A percentile compares a stretch with the other conserved stretches of the same genome.
Conservation (phyloP, 2,329 filamentous ascomycete genomes). For the Monosporascus sp. region DNA sequence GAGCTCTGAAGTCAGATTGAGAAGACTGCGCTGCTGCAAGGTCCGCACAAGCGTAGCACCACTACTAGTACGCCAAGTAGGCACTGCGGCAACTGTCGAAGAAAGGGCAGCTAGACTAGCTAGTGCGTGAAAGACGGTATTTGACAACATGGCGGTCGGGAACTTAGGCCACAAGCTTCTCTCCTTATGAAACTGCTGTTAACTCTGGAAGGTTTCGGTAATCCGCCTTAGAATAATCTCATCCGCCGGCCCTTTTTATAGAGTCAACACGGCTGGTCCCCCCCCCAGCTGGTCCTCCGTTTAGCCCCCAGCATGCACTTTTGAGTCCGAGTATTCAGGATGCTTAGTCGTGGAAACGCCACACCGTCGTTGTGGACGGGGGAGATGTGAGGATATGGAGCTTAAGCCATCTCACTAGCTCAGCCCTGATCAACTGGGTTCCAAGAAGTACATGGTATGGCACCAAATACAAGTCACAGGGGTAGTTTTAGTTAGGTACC, state of each 20-base stretch:
- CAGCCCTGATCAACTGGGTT: neutral
- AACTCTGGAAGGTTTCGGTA: neutral
- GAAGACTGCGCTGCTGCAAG: constrained; percentile 1
- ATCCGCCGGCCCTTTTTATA: no score
- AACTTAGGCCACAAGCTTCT: neutral
- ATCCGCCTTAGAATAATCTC: no score
- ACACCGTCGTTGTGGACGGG: neutral
- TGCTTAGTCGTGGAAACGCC: neutral
- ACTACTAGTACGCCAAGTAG: constrained; percentile 6
- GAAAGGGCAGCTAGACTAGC: constrained; percentile 2
- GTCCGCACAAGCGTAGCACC: constrained; percentile 6
- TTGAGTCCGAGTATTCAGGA: neutral
- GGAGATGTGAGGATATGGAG: neutral
- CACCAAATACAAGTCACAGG: neutral
- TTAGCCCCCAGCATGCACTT: no score
- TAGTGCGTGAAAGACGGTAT: neutral
- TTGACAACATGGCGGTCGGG: constrained; percentile 2
- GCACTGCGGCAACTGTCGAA: constrained; percentile 5
- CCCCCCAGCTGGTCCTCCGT: no score
- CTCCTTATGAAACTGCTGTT: neutral
- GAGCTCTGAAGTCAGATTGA: constrained; percentile 4
- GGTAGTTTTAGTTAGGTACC: no score
- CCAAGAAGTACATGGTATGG: neutral
- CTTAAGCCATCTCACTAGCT: neutral
- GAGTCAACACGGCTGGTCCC: no score